Evolutionary conservation across 257 asterid genomes (phyloP).

Genomic region (Leonotis leonurus): DNA sequence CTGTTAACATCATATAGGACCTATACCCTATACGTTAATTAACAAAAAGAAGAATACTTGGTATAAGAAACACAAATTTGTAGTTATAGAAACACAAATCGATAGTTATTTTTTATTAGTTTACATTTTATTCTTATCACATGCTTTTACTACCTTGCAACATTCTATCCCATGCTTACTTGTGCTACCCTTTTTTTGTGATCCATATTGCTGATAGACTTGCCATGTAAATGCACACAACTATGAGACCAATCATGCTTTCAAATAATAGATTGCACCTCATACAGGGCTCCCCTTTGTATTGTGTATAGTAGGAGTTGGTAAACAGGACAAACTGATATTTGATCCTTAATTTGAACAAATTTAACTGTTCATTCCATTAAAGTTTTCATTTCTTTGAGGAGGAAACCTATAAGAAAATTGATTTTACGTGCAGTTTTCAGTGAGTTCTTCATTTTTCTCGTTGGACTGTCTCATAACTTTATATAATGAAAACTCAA

Average conservation of each 20-base stretch:
- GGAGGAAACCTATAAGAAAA: background rate
- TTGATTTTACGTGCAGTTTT: background rate
- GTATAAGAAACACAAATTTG: too few species aligned
- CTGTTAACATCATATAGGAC: too few species aligned
- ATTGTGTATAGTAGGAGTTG: background rate
- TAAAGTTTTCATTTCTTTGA: background rate
- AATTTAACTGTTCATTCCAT: background rate
- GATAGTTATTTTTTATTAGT: too few species aligned
- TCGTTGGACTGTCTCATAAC: background rate
- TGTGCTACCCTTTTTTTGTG: too few species aligned
- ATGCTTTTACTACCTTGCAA: too few species aligned
- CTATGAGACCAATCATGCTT: background rate
- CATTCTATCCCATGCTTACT: too few species aligned
- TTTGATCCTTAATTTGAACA: conserved; percentile 3
- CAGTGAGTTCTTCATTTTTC: background rate
- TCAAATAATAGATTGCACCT: background rate
- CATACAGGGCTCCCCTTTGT: background rate
- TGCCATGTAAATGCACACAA: too few species aligned
- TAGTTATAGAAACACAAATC: too few species aligned
- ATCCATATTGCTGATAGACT: too few species aligned
- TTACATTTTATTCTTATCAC: too few species aligned
- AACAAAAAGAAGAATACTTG: too few species aligned
- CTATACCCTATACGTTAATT: too few species aligned
- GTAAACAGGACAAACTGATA: background rate
- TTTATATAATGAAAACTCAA: background rate